Base-by-base conservation (phyloP, 2,329 filamentous ascomycete genomes). In the Penicillium nordicum region DNA sequence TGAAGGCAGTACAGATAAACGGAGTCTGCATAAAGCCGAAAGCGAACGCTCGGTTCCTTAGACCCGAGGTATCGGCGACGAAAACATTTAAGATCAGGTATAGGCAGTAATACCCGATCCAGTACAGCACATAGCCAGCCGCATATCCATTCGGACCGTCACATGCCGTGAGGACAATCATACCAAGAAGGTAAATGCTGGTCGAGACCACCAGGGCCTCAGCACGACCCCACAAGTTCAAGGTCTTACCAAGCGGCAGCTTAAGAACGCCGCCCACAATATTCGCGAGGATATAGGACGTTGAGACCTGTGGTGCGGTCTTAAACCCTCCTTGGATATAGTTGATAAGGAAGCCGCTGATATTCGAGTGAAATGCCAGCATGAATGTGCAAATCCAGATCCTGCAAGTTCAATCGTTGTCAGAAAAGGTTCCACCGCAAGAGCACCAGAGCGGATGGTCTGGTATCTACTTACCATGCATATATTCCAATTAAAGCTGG, bases 131-230 rank as follows among this genome's bases (percentile, higher is more conserved):
- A 41, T 85, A 81, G 1, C 83, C 85, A 0, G 85, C 85, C 14
- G 84, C 82, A 66, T 86, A 89, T 1, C 80, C 82, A 64, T 82
- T 74, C 10, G 88, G 80, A 51, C 83, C 83, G 5, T 79, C 76
- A 69, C 84, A 87, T 1, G 77, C 76, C 1, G 87, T 85, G 67
- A 87, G 84, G 70, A 89, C 79, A 58, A 86, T 76, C 50, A 87
- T 75, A 12, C 80, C 79, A 0, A 80, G 48, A 0, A 79, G 73
- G 66, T 78, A 79, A 52, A 81, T 64, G 1, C 71, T 57, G 0
- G 82, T 68, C 59, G 81, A 82, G 41, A 84, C 51, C 2, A 79
- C 59, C 55, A 85, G 78, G n/a, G 82, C 85, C 65, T 86, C 79
- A 0, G 83, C 78, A 43, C 85, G 82, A 36, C 84, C 85, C 79